Conservation (phyloP, 768 basidiomycete genomes). For the Leccinum imitatum region DNA sequence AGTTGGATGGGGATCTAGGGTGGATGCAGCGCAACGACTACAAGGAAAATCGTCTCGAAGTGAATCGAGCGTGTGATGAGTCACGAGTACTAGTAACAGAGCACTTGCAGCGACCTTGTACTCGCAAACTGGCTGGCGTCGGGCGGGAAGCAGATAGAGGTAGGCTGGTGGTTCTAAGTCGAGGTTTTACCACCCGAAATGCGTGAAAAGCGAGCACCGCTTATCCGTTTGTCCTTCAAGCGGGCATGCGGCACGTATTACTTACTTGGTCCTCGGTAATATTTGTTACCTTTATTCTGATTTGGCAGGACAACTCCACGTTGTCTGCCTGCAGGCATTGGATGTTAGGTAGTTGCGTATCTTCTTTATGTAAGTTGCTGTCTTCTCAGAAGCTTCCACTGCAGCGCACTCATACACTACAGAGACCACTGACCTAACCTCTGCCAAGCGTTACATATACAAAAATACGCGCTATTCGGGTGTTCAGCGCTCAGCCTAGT, state of each 20-base stretch:
- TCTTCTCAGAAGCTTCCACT: conserved; percentile 10
- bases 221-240: conserved; percentile 46
- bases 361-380: conserved; percentile 44
- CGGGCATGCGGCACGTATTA: conserved; percentile 34
- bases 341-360: conserved; percentile 39
- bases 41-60: conserved; percentile 48
- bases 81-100: conserved; percentile 25
- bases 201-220: conserved; percentile 53
- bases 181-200: conserved; percentile 44
- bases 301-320: conserved; percentile 53
- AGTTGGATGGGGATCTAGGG: conserved; percentile 26
- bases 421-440: neutral
- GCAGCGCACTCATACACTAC: neutral
- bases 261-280: conserved; percentile 32
- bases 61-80: conserved; percentile 48
- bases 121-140: conserved; percentile 28
- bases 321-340: conserved; percentile 76
- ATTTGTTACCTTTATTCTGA: conserved; percentile 52
- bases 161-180: conserved; percentile 29
- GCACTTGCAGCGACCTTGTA: conserved; percentile 27
- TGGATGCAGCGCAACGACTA: conserved; percentile 27
- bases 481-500: neutral
- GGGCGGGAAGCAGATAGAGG: conserved; percentile 21
- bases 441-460: neutral
- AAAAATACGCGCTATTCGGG: neutral